Conservation (phyloP, 805 yeast species). For the Scheffersomyces coipomensis region DNA sequence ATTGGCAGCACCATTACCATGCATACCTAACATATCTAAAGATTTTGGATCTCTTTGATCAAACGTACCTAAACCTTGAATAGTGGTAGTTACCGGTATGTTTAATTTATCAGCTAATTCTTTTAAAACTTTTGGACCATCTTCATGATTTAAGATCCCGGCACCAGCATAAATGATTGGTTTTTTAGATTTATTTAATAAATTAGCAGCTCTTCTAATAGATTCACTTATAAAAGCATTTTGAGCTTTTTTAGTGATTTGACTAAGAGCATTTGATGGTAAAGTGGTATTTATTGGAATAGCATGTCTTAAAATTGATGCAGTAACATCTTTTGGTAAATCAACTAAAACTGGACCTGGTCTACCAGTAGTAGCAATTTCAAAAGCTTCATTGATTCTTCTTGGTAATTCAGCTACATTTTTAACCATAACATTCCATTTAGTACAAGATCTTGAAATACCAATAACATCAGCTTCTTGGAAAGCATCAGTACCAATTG, state of each 20-base stretch:
- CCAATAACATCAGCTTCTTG: conserved; percentile 99
- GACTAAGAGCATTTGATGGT: conserved; percentile 69
- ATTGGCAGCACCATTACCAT: conserved; percentile 94
- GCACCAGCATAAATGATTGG: conserved; percentile 92
- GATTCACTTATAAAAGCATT: conserved; percentile 74
- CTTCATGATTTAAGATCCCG: conserved; percentile 77
- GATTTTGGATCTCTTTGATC: conserved; percentile 91
- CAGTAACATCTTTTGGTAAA: conserved; percentile 97
- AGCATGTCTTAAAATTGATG: conserved; percentile 79
- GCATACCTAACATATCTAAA: conserved; percentile 97
- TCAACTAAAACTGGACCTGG: conserved; percentile 99
- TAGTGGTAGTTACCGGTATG: conserved; percentile 94
- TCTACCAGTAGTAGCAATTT: conserved; percentile 92
- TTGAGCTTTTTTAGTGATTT: conserved; percentile 66
- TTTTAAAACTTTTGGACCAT: conserved; percentile 76
- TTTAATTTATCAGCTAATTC: conserved; percentile 87
- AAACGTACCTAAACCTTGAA: conserved; percentile 92
- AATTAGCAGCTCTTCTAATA: conserved; percentile 70
- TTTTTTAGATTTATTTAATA: conserved; percentile 78
- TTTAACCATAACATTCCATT: conserved; percentile 99
- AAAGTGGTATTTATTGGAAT: conserved; percentile 79
- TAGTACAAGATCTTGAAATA: conserved; percentile 94
- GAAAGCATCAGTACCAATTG: conserved; percentile 98
- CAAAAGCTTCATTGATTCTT: conserved; percentile 96
- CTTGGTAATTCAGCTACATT: conserved; percentile 90